Evolutionary conservation across 176 grass and related monocot genomes (phyloP), one percentile per base, ranked within the genome.

Genomic region (Tillandsia leiboldiana): DNA sequence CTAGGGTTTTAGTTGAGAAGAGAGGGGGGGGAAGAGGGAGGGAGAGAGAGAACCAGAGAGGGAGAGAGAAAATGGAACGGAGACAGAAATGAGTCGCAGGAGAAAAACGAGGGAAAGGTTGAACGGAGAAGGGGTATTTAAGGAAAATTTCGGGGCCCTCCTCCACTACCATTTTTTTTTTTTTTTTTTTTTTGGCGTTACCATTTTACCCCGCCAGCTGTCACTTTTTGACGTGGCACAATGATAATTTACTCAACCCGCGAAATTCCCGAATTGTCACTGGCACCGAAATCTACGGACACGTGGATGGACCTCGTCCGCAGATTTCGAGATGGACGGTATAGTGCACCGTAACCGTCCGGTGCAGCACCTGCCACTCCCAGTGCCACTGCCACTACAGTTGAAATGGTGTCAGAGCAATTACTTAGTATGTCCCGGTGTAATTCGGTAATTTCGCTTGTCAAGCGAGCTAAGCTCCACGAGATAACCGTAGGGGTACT

Each of bases 1-100:
- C 58, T 11, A 74, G 83, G 83, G 83, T 90, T 85, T 90, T 79
- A 66, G 71, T 51, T 9, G 22, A 49, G 66, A 70, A 51, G 13
- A 49, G 10, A 10, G 8, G 10, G 18, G 26, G 15, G 18, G 26
- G 15, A 13, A 23, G 12, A 10, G 58, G 15, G 15, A 27, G 17
- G 24, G 48, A 15, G 1, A 14, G 47, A 15, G 17, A 79, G 1
- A 33, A 13, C 1, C 24, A 24, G 24, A 24, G 24, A 24, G 2
- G 27, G 33, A 27, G 9, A 27, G 9, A 8, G 29, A 49, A 5
- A 49, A 10, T 18, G 14, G 17, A 48, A 17, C 17, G 67, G 10
- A 56, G 20, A 18, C 2, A 18, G 54, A 59, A 18, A 59, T 0
- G 54, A 8, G 8, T 6, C 3, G n/a, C 54, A 8, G 56, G 22